A percentile compares a stretch with the other conserved stretches of the same genome.
Conservation (phyloP, 2,329 filamentous ascomycete genomes). For the Curvularia hawaiiensis region DNA sequence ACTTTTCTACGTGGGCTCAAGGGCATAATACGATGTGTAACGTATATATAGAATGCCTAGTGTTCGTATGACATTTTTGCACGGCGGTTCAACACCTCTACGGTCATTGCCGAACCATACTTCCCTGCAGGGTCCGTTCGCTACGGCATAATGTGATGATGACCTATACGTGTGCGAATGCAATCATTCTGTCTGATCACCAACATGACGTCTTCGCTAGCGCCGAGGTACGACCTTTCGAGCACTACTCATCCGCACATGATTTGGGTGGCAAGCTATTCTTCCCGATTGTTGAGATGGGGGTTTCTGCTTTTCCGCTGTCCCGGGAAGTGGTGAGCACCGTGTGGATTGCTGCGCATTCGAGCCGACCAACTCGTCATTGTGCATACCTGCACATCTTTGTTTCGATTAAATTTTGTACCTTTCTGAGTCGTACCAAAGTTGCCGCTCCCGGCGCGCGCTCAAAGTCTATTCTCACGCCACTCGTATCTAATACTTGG, state of each 20-base stretch:
- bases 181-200: not conserved
- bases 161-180: not conserved
- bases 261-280: not conserved
- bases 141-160: not conserved
- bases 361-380: not conserved
- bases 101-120: not conserved
- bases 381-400: not conserved
- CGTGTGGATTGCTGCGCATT: not conserved
- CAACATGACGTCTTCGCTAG: too few relatives aligned
- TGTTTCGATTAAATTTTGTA: not conserved
- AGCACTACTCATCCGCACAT: not conserved
- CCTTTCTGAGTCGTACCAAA: not conserved
- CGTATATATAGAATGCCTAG: too few relatives aligned
- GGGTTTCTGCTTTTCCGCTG: not conserved
- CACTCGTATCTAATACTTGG: not conserved
- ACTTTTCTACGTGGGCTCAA: not conserved
- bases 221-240: not conserved
- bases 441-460: not conserved
- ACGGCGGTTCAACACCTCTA: not conserved
- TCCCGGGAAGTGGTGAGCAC: not conserved
- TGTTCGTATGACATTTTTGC: not conserved
- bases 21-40: not conserved
- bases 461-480: slow-evolving; percentile 2
- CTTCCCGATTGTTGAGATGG: not conserved
- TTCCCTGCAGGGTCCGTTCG: not conserved